These are phyloP conservation scores for Batkoa obscura DNA, from an alignment of 371 early-diverging fungal species.

Conservation along the genomic window DNA sequence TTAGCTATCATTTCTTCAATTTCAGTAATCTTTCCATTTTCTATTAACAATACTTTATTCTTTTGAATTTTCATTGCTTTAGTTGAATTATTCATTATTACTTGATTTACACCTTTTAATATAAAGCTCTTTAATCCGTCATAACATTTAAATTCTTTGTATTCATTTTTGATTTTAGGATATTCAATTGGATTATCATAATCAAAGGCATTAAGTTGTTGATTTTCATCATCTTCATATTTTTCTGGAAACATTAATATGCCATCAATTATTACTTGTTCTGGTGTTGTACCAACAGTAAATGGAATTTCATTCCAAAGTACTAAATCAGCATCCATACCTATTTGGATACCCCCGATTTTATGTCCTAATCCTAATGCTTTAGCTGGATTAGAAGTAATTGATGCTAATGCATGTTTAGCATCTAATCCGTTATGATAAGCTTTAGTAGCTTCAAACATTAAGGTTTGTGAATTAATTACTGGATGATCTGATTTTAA, in stretches of 20 bases:
- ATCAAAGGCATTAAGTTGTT: slow-evolving; percentile 9
- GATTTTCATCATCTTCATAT: slow-evolving; percentile 8
- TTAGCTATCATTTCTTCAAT: slow-evolving; percentile 9
- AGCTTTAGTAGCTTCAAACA: slow-evolving; percentile 59
- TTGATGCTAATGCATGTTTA: slow-evolving; percentile 34
- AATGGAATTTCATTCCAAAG: slow-evolving; percentile 54
- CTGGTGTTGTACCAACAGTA: slow-evolving; percentile 51
- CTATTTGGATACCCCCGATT: slow-evolving; percentile 39
- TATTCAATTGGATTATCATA: slow-evolving; percentile 13
- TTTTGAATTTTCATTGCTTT: too few species aligned
- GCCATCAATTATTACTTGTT: slow-evolving; percentile 60
- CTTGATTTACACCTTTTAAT: slow-evolving; percentile 23
- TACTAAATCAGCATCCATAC: slow-evolving; percentile 68
- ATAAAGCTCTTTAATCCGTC: slow-evolving; percentile 18
- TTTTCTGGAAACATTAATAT: slow-evolving; percentile 18
- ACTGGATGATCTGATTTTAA: slow-evolving; percentile 73
- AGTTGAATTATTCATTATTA: slow-evolving; percentile 11
- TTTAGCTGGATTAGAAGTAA: slow-evolving; percentile 56
- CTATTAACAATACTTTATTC: slow-evolving; percentile 30
- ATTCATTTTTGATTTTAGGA: slow-evolving; percentile 5
- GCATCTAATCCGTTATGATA: slow-evolving; percentile 54
- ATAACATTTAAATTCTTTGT: slow-evolving; percentile 1
- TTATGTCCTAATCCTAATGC: slow-evolving; percentile 46
- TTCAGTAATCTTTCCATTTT: slow-evolving; percentile 16
- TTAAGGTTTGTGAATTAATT: slow-evolving; percentile 44